These are phyloP conservation scores for Fusarium cicatricum DNA, from an alignment of 2,329 filamentous ascomycete species.

Conservation along the genomic window DNA sequence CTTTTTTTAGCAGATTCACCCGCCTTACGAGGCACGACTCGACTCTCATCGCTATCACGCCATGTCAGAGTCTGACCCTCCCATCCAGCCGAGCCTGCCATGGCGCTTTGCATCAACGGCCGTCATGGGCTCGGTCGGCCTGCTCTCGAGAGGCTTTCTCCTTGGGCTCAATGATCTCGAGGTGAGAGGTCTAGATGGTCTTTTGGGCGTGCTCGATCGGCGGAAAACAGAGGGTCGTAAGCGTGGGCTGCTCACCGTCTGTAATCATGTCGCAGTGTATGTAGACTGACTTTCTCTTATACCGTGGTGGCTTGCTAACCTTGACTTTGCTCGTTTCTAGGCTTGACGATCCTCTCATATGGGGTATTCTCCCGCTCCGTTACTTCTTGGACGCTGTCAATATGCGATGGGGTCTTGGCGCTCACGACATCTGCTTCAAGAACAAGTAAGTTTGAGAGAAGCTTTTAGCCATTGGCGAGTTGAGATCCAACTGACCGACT, in stretches of 20 bases:
- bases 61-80: constrained; percentile 39
- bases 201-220: constrained; percentile 78
- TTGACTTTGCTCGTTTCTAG: constrained; percentile 56
- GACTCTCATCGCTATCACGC: background rate
- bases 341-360: constrained; percentile 92
- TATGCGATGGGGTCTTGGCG: constrained; percentile 87
- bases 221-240: constrained; percentile 71
- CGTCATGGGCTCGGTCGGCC: constrained; percentile 76
- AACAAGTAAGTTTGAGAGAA: constrained; percentile 67
- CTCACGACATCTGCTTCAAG: constrained; percentile 94
- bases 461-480: background rate
- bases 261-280: constrained; percentile 54
- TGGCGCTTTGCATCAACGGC: constrained; percentile 79
- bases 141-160: constrained; percentile 77
- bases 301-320: constrained; percentile 2
- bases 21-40: background rate
- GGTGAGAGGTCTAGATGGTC: constrained; percentile 77
- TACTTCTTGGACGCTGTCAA: constrained; percentile 78
- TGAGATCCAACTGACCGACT: background rate
- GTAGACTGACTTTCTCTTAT: constrained; percentile 9
- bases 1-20: no score
- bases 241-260: constrained; percentile 81
- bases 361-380: constrained; percentile 83
- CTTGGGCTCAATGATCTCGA: constrained; percentile 78
- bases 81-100: constrained; percentile 63